These are phyloP conservation scores for Auriscalpium orientale DNA, from an alignment of 768 basidiomycete genomes.

Conservation along the genomic window DNA sequence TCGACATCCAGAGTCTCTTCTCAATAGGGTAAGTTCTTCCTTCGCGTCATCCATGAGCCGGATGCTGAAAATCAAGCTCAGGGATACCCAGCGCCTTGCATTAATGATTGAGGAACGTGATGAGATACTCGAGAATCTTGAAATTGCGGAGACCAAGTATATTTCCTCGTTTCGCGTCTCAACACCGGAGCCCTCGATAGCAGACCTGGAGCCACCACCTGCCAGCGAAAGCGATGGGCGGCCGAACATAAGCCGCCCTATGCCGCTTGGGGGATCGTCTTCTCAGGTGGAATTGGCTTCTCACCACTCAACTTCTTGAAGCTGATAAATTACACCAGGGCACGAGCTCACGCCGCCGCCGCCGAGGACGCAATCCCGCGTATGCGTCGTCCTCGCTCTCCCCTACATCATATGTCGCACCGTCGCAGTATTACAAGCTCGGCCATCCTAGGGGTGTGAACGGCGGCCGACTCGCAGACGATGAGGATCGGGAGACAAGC, in stretches of 20 bases:
- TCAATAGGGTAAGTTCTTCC: conserved; percentile 53
- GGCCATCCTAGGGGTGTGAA: conserved; percentile 52
- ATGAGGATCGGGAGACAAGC: conserved; percentile 30
- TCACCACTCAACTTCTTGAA: no score
- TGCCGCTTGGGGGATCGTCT: conserved; percentile 34
- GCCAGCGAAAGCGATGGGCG: conserved; percentile 30
- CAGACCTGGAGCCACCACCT: conserved; percentile 38
- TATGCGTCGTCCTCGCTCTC: conserved; percentile 61
- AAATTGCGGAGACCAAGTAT: conserved; percentile 73
- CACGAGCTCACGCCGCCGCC: conserved; percentile 35
- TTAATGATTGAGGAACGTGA: conserved; percentile 70
- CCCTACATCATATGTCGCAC: conserved; percentile 73
- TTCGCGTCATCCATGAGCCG: not conserved
- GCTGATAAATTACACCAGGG: not conserved
- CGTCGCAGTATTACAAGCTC: conserved; percentile 74
- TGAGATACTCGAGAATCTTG: conserved; percentile 68
- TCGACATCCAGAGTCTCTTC: conserved; percentile 68
- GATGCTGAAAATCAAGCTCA: conserved; percentile 21
- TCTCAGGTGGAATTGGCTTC: not conserved
- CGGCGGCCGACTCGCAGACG: conserved; percentile 48
- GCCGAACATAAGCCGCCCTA: conserved; percentile 63
- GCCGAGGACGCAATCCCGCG: conserved; percentile 51
- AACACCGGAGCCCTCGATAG: conserved; percentile 65
- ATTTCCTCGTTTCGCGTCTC: conserved; percentile 68
- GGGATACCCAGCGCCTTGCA: conserved; percentile 63